phyloP scores from a whole-genome alignment of 805 yeast genomes.

The Zygosaccharomyces lentus region DNA sequence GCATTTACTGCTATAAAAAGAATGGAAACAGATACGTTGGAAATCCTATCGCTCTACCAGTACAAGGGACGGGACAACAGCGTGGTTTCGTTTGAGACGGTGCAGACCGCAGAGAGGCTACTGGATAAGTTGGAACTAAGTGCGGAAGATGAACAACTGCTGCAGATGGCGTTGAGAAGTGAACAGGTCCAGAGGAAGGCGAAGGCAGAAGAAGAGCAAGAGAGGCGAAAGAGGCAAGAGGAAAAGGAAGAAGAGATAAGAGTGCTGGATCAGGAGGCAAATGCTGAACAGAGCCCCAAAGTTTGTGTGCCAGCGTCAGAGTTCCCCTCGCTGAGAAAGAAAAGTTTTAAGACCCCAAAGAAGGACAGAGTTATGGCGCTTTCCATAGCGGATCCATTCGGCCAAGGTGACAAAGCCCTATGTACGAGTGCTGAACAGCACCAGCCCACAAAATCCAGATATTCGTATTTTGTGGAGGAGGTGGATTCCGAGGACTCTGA shows the following conservation, averaged over 20 bases:
- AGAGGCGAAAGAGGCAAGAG: constrained; percentile 12
- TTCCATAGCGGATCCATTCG: constrained; percentile 5
- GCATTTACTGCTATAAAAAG: not conserved
- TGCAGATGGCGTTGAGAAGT: constrained; percentile 28
- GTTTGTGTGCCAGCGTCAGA: constrained; percentile 34
- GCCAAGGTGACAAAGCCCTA: constrained; percentile 16
- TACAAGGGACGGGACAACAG: constrained; percentile 18
- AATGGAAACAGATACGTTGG: constrained; percentile 5
- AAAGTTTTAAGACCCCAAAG: not conserved
- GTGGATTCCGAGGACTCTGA: constrained; percentile 9
- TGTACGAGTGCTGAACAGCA: constrained; percentile 30
- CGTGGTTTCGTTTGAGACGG: constrained; percentile 29
- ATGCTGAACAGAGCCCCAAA: constrained; percentile 12
- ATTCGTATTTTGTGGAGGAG: constrained; percentile 35
- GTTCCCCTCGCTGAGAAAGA: constrained; percentile 29
- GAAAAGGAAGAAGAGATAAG: not conserved
- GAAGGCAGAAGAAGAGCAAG: constrained; percentile 1
- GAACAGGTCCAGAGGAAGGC: constrained; percentile 20
- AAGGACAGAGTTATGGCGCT: constrained; percentile 1
- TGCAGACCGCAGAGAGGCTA: constrained; percentile 30
- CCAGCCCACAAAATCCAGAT: constrained; percentile 26
- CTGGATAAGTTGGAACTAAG: constrained; percentile 33
- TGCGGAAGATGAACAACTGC: constrained; percentile 31
- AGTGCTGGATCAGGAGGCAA: constrained; percentile 1
- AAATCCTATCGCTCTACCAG: constrained; percentile 4